Conservation (phyloP, 2,329 filamentous ascomycete species). For the Parafenestella ontariensis region DNA sequence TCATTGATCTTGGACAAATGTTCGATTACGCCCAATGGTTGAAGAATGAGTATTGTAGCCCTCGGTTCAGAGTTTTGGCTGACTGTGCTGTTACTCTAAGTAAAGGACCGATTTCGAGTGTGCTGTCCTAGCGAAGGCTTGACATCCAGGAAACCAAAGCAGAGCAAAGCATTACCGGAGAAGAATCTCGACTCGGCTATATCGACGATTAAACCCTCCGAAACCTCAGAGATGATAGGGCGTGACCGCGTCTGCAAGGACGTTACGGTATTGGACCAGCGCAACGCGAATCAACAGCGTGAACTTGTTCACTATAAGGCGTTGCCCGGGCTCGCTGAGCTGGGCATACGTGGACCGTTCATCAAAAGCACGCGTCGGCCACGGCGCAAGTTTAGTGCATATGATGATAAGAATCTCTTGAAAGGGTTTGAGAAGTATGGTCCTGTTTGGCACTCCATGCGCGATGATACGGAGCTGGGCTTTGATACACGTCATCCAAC, state of each 20-base stretch:
- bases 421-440: constrained; percentile 66
- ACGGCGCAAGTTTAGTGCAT: constrained; percentile 62
- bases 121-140: constrained; percentile 56
- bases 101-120: constrained; percentile 68
- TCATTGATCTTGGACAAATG: neutral
- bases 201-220: neutral
- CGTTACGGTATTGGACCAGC: no score
- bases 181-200: neutral
- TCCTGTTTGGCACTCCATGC: constrained; percentile 66
- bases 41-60: no score
- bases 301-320: constrained; percentile 29
- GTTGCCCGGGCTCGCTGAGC: constrained; percentile 44
- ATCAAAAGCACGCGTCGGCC: constrained; percentile 59
- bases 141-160: constrained; percentile 45
- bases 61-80: neutral
- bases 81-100: neutral
- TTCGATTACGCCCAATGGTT: neutral
- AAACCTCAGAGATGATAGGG: neutral
- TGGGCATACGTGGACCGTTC: constrained; percentile 60
- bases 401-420: constrained; percentile 65
- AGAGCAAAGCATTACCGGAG: constrained; percentile 36
- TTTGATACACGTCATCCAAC: constrained; percentile 60
- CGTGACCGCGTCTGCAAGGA: neutral
- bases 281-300: constrained; percentile 6
- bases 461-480: constrained; percentile 60